Percentiles rank a stretch among this genome's conserved stretches.
phyloP scores from a whole-genome alignment of 805 yeast species.

The Komagataella pastoris region DNA sequence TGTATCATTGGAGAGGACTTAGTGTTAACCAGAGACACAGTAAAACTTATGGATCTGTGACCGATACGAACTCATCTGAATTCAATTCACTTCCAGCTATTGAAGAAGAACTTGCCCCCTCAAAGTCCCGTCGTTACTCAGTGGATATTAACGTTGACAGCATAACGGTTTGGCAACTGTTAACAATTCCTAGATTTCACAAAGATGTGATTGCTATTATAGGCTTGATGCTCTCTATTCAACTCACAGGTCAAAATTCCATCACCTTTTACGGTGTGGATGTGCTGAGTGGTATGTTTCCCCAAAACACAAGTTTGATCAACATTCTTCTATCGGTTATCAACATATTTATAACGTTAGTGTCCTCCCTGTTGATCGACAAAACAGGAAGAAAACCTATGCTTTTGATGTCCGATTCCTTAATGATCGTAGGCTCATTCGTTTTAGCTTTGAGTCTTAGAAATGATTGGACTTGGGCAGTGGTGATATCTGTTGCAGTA shows the following conservation, averaged over 20 bases:
- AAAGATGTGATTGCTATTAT: constrained; percentile 14
- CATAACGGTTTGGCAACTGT: constrained; percentile 5
- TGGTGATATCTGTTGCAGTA: constrained; percentile 1
- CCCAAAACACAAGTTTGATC: constrained; percentile 16
- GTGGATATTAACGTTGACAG: constrained; percentile 13
- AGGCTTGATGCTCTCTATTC: constrained; percentile 26
- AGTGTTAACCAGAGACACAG: not conserved
- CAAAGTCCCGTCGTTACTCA: constrained; percentile 15
- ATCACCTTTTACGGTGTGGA: constrained; percentile 29
- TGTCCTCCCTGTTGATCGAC: constrained; percentile 12
- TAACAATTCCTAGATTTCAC: constrained; percentile 12
- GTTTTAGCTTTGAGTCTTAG: constrained; percentile 1
- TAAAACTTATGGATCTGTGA: not conserved
- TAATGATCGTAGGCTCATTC: constrained; percentile 11
- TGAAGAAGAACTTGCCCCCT: constrained; percentile 3
- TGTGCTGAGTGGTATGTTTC: constrained; percentile 23
- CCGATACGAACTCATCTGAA: not conserved
- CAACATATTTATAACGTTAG: constrained; percentile 2
- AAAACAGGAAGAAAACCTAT: constrained; percentile 27
- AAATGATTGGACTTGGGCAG: not conserved
- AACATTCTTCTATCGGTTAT: constrained; percentile 3
- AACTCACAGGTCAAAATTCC: constrained; percentile 29
- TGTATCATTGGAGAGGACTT: constrained; percentile 4
- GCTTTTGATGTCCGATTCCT: constrained; percentile 21
- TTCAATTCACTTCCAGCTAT: not conserved